Evolutionary conservation across 2,329 filamentous ascomycete species (phyloP).

Genomic region (Taxawa tesnikishii): DNA sequence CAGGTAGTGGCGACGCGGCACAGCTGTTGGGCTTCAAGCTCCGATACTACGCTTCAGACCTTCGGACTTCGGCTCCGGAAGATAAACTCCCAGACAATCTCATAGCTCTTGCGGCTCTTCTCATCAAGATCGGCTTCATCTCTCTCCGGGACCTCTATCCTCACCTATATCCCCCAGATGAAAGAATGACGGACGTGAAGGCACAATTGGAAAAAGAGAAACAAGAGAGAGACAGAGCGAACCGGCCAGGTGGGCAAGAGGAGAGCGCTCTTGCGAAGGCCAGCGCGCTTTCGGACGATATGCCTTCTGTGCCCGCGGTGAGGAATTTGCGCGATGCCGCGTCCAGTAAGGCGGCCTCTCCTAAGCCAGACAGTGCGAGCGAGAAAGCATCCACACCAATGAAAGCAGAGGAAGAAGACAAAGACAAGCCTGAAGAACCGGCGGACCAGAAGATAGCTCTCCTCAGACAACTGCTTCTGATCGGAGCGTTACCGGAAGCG

Average conservation of each 20-base stretch:
- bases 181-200: slow-evolving; percentile 65
- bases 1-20: slow-evolving; percentile 81
- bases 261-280: slow-evolving; percentile 81
- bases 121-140: slow-evolving; percentile 96
- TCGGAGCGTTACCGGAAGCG: slow-evolving; percentile 85
- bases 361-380: slow-evolving; percentile 30
- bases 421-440: slow-evolving; percentile 53
- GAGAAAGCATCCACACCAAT: too few species aligned
- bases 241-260: slow-evolving; percentile 54
- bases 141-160: slow-evolving; percentile 83
- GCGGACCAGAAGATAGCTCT: slow-evolving; percentile 80
- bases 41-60: slow-evolving; percentile 78
- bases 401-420: slow-evolving; percentile 34
- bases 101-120: slow-evolving; percentile 77
- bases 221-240: slow-evolving; percentile 61
- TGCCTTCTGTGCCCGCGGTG: slow-evolving; percentile 32
- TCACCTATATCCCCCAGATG: slow-evolving; percentile 77
- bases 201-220: slow-evolving; percentile 62
- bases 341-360: slow-evolving; percentile 24
- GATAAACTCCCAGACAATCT: slow-evolving; percentile 84
- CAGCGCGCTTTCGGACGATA: slow-evolving; percentile 77
- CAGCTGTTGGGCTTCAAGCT: slow-evolving; percentile 96
- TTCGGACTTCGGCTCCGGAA: slow-evolving; percentile 56
- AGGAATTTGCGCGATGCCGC: slow-evolving; percentile 34
- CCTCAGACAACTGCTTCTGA: slow-evolving; percentile 73